These are phyloP conservation scores for Artemisia argyi DNA, from an alignment of 129 eudicot species.

Conservation along the genomic window DNA sequence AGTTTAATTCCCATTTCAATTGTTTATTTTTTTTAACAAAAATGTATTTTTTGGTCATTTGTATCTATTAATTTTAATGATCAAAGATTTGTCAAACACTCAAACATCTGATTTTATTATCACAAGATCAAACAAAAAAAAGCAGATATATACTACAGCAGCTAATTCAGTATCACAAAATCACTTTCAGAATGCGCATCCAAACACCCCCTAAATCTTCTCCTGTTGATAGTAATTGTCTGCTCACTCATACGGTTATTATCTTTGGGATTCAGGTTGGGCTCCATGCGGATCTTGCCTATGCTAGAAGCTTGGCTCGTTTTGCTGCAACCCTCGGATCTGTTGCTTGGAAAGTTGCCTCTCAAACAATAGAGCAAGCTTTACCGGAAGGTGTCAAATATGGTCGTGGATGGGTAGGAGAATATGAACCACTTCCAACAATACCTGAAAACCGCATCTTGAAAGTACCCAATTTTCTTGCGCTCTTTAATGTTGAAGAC, in stretches of 20 bases:
- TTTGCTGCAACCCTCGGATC: slow-evolving; percentile 92
- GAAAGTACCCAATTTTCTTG: slow-evolving; percentile 45
- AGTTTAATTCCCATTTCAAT: too few species aligned
- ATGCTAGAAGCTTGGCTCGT: slow-evolving; percentile 92
- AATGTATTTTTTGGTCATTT: too few species aligned
- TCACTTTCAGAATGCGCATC: not conserved
- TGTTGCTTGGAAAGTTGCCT: slow-evolving; percentile 90
- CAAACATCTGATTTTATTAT: too few species aligned
- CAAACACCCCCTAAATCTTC: not conserved
- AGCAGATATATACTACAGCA: not conserved
- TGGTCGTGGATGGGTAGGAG: slow-evolving; percentile 99
- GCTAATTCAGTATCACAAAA: not conserved
- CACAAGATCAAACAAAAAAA: not conserved
- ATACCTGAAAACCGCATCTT: slow-evolving; percentile 43
- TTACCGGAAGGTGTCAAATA: slow-evolving; percentile 73
- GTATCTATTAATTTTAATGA: too few species aligned
- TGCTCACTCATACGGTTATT: not conserved
- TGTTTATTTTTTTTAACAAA: too few species aligned
- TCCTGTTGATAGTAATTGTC: not conserved
- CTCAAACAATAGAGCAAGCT: slow-evolving; percentile 83
- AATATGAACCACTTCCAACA: slow-evolving; percentile 93
- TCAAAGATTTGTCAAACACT: too few species aligned
- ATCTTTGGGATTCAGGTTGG: slow-evolving; percentile 69
- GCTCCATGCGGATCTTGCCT: slow-evolving; percentile 80
- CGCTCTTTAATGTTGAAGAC: slow-evolving; percentile 29